Base-by-base conservation (phyloP, 129 eudicot genomes). In the Chrysanthemum seticuspe region DNA sequence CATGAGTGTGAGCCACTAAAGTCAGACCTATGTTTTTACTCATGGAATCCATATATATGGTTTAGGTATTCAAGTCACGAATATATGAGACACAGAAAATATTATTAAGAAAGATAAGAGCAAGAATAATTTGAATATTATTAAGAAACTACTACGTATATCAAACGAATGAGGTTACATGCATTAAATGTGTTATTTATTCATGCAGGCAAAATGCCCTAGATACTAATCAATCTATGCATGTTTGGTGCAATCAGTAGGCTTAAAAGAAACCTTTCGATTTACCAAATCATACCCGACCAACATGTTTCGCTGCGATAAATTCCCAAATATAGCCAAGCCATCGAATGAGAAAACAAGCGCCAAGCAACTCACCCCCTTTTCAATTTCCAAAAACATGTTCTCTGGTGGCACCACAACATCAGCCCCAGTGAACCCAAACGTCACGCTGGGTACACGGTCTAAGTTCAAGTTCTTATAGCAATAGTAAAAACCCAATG, bases 211-310 rank as follows among this genome's bases (percentile, higher is more conserved):
- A 6, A 51, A 51, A 51, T 51, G 6, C 36, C 4, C 31, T 29
- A 3, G 6, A 31, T 31, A 31, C 56, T 54, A 40, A 34, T 13
- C 45, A 1, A 60, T n/a, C 61, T 27, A 31, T 1, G 36, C 36
- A 31, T 51, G 13, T 51, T 53, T 2, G 58, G 54, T 53, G 52
- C 90, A 88, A 25, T 85, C 83, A 5, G 83, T 65, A 4, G 82
- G 84, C 75, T 53, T 85, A 29, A 88, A 88, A 0, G 76, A 77
- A 5, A 88, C 75, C 40, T 55, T 67, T 10, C 79, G 73, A 0
- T 67, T 77, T 1, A 66, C 60, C 60, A 80, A 67, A 80, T 88
- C 94, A 83, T 73, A 85, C 2, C 87, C 86, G 4, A 88, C 67
- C 75, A 85, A 68, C 44, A 80, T 61, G 70, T 83, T 66, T 15